Conservation (phyloP, 768 basidiomycete genomes). For the Hypsizygus marmoreus region DNA sequence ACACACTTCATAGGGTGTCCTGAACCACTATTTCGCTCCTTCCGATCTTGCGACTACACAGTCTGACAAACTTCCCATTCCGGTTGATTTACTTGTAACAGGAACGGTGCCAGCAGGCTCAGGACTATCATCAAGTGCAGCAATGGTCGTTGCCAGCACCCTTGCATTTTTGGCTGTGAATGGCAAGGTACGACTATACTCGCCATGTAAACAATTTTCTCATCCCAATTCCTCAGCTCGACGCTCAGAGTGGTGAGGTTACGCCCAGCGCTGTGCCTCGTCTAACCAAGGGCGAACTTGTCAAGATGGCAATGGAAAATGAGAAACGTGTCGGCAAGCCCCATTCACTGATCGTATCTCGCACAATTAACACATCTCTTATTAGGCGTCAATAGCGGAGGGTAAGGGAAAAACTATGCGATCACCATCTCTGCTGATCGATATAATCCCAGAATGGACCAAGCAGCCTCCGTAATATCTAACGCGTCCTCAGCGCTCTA, state of each 20-base stretch:
- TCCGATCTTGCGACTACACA: constrained; percentile 10
- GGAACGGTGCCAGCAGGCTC: constrained; percentile 87
- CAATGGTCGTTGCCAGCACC: constrained; percentile 88
- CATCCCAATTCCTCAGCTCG: constrained; percentile 14
- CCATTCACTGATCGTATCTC: constrained; percentile 1
- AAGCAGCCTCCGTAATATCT: constrained; percentile 85
- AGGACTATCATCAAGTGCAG: constrained; percentile 85
- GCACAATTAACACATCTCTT: too few relatives aligned
- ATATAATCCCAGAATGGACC: constrained; percentile 69
- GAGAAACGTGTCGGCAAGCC: constrained; percentile 75
- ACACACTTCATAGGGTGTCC: constrained; percentile 53
- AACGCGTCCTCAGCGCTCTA: constrained; percentile 70
- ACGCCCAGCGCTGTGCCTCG: neutral
- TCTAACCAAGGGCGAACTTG: constrained; percentile 70
- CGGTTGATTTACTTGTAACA: constrained; percentile 74
- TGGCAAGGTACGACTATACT: constrained; percentile 47
- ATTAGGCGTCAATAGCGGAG: constrained; percentile 72
- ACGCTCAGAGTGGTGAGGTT: constrained; percentile 5
- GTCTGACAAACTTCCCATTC: constrained; percentile 40
- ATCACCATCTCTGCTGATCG: constrained; percentile 8
- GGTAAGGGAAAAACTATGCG: constrained; percentile 43
- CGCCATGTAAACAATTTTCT: neutral
- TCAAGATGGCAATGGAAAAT: constrained; percentile 80
- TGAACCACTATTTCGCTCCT: constrained; percentile 58
- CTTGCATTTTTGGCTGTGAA: constrained; percentile 81